phyloP scores from a whole-genome alignment of 176 grass and related monocot genomes.

The Musa beccarii region DNA sequence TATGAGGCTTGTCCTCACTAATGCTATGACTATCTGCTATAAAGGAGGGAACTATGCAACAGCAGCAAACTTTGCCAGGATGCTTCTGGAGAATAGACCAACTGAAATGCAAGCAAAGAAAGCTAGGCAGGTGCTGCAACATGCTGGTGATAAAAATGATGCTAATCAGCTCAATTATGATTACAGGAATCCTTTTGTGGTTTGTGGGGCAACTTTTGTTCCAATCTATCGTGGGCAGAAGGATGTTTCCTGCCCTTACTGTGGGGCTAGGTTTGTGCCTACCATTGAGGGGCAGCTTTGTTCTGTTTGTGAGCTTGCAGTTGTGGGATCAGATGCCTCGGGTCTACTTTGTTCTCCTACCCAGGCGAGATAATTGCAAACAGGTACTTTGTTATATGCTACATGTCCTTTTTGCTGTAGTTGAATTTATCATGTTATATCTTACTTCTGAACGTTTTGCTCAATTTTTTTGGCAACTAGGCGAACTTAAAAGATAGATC shows the following conservation, averaged over 20 bases:
- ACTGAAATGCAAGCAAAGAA: slow-evolving; percentile 65
- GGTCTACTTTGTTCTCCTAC: slow-evolving; percentile 77
- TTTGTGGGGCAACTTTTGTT: slow-evolving; percentile 71
- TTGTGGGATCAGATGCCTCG: slow-evolving; percentile 67
- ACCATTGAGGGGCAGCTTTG: slow-evolving; percentile 68
- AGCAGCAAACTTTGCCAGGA: slow-evolving; percentile 63
- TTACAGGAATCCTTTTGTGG: slow-evolving; percentile 90
- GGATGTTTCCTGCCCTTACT: slow-evolving; percentile 83
- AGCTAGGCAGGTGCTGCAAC: slow-evolving; percentile 65
- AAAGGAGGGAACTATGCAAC: slow-evolving; percentile 59
- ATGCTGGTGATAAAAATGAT: slow-evolving; percentile 48
- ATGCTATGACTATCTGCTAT: slow-evolving; percentile 73
- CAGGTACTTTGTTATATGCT: slow-evolving; percentile 19
- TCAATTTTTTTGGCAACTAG: background rate
- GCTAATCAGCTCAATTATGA: slow-evolving; percentile 62
- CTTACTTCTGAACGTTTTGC: background rate
- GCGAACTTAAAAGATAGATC: background rate
- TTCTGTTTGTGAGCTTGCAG: slow-evolving; percentile 72
- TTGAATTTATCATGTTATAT: slow-evolving; percentile 31
- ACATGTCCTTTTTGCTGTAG: slow-evolving; percentile 19
- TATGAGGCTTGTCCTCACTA: slow-evolving; percentile 56
- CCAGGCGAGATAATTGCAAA: slow-evolving; percentile 56
- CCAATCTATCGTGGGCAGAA: slow-evolving; percentile 97
- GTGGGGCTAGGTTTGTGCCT: slow-evolving; percentile 57
- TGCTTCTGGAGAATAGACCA: slow-evolving; percentile 83